Conservation (phyloP, 2,329 filamentous ascomycete species). For the Neospermospora avenae region DNA sequence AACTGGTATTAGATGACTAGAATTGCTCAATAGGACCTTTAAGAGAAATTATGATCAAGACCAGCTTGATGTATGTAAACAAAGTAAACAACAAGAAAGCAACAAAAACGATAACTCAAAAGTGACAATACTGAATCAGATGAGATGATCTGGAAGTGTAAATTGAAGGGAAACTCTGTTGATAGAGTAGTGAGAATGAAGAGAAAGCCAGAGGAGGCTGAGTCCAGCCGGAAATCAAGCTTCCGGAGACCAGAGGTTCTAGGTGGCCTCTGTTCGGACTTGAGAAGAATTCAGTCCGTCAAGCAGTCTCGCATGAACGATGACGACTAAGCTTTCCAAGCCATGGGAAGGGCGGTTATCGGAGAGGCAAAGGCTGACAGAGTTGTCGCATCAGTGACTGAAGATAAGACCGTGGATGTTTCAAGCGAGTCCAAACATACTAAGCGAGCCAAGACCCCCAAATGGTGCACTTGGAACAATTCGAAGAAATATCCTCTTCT, state of each 20-base stretch:
- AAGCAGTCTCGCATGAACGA: neutral
- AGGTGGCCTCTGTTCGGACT: too few species aligned
- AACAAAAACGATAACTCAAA: neutral
- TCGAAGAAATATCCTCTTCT: neutral
- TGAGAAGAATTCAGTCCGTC: neutral
- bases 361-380: neutral
- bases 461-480: neutral
- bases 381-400: neutral
- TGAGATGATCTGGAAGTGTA: neutral
- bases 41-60: neutral
- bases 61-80: slow-evolving; percentile 3
- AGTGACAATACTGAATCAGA: neutral
- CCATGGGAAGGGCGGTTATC: neutral
- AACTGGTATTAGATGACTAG: neutral
- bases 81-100: neutral
- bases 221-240: neutral
- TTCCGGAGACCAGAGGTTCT: neutral
- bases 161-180: neutral
- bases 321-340: neutral
- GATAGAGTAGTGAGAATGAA: neutral
- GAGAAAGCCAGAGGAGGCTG: neutral
- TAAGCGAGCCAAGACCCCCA: neutral
- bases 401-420: neutral
- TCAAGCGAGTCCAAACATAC: neutral
- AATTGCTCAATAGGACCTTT: neutral